Base-by-base conservation (phyloP, 78 protist species). In the Chrysochromulina tobinii region DNA sequence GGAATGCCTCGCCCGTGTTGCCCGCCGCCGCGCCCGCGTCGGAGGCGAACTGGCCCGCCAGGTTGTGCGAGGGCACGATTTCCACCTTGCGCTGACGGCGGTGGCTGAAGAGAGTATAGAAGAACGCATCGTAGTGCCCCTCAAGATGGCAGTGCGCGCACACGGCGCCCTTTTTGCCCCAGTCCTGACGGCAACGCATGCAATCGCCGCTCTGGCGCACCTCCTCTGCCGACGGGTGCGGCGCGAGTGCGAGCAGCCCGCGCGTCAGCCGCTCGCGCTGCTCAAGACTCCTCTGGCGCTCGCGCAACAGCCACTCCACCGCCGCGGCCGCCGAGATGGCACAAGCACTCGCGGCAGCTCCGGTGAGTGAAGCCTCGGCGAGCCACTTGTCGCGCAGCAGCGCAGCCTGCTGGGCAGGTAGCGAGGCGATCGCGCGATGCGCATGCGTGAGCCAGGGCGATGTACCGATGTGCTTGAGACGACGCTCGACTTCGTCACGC, bases 111-210 rank as follows among this genome's bases (percentile, higher is more conserved):
- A 73, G 25, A 11, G 53, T 17, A 14, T 1, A 6, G 12, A 15
- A 14, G 57, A 3, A 17, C 55, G 3, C 25, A 11, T 27, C 57
- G 57, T 27, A 17, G 7, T 14, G 21, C 23, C 11, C 25, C 57
- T 73, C 83, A 5, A 12, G 83, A 21, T 15, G 3, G 83, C 83
- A 73, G 83, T 73, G 83, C 55, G 23, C n/a, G 83, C 83, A 73
- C 57, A 48, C 8, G 15, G 83, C 25, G n/a, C 83, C 83, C 0
- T 0, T 6, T 2, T 48, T 38, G n/a, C 53, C 55, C 83, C 83
- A 73, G 83, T 73, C 83, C n/a, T 3, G 11, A 12, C 83, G 83
- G 55, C 83, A 73, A 11, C 25, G 20, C n/a, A 14, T 20, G 83
- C 83, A 73, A 11, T 14, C 6, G 53, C 83, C 51, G 55, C 21